These are phyloP conservation scores for Rhodamnia rubescens DNA, from an alignment of 345 rosid genomes.

Conservation along the genomic window DNA sequence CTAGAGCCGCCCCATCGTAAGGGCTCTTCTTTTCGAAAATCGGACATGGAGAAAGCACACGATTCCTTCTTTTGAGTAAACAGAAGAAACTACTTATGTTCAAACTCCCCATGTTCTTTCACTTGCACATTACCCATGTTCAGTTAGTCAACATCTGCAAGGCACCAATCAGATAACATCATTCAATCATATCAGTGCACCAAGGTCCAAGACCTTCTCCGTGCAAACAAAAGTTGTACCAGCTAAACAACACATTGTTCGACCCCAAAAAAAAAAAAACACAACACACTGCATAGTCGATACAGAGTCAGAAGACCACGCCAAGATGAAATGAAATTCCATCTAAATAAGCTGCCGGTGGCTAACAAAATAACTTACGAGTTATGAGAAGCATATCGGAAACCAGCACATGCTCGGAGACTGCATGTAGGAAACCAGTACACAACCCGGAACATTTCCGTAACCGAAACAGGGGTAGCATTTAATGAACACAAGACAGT, in stretches of 20 bases:
- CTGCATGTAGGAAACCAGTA: background rate
- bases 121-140: background rate
- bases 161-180: background rate
- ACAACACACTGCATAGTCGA: background rate
- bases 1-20: background rate
- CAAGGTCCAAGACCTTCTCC: background rate
- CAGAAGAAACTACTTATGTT: background rate
- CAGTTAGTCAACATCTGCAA: background rate
- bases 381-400: background rate
- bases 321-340: background rate
- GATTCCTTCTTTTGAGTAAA: background rate
- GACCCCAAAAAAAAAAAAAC: too few relatives aligned
- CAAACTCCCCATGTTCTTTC: background rate
- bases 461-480: background rate
- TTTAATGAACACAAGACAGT: background rate
- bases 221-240: background rate
- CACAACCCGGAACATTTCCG: background rate
- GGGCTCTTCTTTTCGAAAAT: background rate
- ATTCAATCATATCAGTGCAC: background rate
- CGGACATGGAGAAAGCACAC: background rate
- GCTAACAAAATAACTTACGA: background rate
- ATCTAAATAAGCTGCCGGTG: background rate
- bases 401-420: background rate
- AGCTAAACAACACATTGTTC: background rate
- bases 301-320: background rate